Conservation (phyloP, 257 asterid genomes). For the Lithospermum erythrorhizon region DNA sequence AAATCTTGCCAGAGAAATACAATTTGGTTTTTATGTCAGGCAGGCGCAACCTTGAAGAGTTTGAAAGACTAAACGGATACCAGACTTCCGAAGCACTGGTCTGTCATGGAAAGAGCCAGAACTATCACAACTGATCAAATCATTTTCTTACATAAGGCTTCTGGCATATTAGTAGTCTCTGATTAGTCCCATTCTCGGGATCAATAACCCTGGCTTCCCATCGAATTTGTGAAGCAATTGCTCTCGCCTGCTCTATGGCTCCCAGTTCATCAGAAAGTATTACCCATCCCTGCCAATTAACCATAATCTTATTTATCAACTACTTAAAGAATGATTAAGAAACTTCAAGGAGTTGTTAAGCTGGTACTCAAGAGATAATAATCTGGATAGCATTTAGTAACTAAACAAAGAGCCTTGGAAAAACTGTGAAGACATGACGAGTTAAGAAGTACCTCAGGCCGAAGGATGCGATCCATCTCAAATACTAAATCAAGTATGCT, state of each 20-base stretch:
- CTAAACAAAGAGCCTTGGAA: neutral
- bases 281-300: constrained; percentile 72
- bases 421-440: neutral
- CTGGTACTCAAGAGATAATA: neutral
- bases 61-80: constrained; percentile 4
- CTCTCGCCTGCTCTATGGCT: constrained; percentile 50
- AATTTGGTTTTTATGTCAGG: neutral
- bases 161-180: constrained; percentile 79
- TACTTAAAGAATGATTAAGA: neutral
- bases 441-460: constrained; percentile 69
- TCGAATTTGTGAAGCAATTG: constrained; percentile 55
- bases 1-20: constrained; percentile 12
- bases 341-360: neutral
- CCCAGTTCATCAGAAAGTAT: constrained; percentile 60
- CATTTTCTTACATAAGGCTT: constrained; percentile 80
- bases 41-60: neutral
- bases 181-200: constrained; percentile 78
- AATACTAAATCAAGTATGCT: constrained; percentile 43
- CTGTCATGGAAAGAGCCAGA: constrained; percentile 22
- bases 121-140: constrained; percentile 11
- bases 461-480: constrained; percentile 88
- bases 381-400: neutral
- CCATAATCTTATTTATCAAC: constrained; percentile 6
- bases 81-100: constrained; percentile 30
- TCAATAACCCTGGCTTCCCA: constrained; percentile 94